Conservation (phyloP, 1,284 basidiomycete genomes). For the Coriolopsis trogii region DNA sequence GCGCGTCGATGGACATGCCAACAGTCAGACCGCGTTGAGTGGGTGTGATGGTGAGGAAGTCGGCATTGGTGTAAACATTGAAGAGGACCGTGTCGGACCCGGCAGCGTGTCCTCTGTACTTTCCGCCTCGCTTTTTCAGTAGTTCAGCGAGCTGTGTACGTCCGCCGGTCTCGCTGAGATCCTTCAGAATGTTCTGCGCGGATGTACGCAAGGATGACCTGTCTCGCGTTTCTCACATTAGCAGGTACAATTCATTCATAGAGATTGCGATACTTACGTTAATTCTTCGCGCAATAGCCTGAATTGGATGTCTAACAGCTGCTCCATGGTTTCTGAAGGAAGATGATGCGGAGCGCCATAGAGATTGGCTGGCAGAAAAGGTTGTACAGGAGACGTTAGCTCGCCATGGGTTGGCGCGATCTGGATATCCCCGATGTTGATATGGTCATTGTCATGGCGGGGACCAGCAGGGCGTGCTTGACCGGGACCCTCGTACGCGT, state of each 20-base stretch:
- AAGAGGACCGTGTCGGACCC: conserved; percentile 32
- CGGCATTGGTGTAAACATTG: conserved; percentile 33
- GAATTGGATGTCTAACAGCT: conserved; percentile 44
- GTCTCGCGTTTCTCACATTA: conserved; percentile 1
- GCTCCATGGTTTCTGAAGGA: conserved; percentile 34
- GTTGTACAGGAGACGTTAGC: conserved; percentile 29
- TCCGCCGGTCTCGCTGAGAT: conserved; percentile 28
- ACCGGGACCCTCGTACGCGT: conserved; percentile 30
- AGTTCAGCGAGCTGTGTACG: conserved; percentile 30
- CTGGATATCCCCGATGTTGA: conserved; percentile 37
- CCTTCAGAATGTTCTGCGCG: conserved; percentile 37
- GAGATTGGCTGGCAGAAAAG: conserved; percentile 45
- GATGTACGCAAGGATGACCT: conserved; percentile 57
- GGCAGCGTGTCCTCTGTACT: conserved; percentile 33
- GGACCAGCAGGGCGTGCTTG: conserved; percentile 48
- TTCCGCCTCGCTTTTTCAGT: conserved; percentile 31
- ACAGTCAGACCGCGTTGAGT: conserved; percentile 29
- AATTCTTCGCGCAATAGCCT: conserved; percentile 45
- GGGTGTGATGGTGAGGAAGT: conserved; percentile 27
- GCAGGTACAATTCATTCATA: background rate
- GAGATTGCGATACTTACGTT: conserved; percentile 27
- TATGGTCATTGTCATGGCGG: conserved; percentile 44
- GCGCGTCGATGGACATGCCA: conserved; percentile 28
- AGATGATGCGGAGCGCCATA: conserved; percentile 41
- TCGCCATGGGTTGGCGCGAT: conserved; percentile 44